Conservation (phyloP, 352 stramenopile genomes). For the Achlya hypogyna region DNA sequence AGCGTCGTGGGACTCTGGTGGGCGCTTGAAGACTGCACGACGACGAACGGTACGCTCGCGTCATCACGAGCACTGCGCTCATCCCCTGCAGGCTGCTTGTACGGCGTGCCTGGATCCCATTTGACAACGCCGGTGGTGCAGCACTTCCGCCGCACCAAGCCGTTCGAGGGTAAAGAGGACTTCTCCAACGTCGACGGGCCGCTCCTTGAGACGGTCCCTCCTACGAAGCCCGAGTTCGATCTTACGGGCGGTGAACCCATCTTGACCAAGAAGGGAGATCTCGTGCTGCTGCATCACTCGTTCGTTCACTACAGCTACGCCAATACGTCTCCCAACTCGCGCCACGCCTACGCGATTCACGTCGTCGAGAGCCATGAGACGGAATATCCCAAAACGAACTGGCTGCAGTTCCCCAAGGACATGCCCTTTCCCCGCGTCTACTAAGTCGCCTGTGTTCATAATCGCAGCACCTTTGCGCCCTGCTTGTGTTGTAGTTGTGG, state of each 20-base stretch:
- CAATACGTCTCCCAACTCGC: slow-evolving; percentile 81
- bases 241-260: slow-evolving; percentile 47
- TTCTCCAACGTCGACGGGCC: slow-evolving; percentile 25
- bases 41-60: slow-evolving; percentile 64
- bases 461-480: no score
- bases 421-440: slow-evolving; percentile 10
- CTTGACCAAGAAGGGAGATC: slow-evolving; percentile 87
- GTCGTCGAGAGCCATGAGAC: slow-evolving; percentile 87
- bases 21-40: slow-evolving; percentile 91
- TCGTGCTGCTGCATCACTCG: slow-evolving; percentile 88
- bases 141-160: slow-evolving; percentile 63
- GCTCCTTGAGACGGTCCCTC: slow-evolving; percentile 54
- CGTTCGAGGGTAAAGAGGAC: slow-evolving; percentile 32
- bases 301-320: slow-evolving; percentile 93
- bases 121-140: slow-evolving; percentile 67
- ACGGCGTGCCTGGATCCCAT: slow-evolving; percentile 88
- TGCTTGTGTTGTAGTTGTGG: no score
- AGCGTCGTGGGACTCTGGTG: slow-evolving; percentile 94
- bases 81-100: slow-evolving; percentile 67
- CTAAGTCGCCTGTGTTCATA: neutral
- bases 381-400: slow-evolving; percentile 86
- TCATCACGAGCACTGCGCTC: neutral
- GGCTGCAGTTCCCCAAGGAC: slow-evolving; percentile 67
- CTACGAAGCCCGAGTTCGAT: slow-evolving; percentile 44
- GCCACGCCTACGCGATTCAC: slow-evolving; percentile 95